Base-by-base conservation (phyloP, 139 green algal genomes). In the Asterochloris sp. region DNA sequence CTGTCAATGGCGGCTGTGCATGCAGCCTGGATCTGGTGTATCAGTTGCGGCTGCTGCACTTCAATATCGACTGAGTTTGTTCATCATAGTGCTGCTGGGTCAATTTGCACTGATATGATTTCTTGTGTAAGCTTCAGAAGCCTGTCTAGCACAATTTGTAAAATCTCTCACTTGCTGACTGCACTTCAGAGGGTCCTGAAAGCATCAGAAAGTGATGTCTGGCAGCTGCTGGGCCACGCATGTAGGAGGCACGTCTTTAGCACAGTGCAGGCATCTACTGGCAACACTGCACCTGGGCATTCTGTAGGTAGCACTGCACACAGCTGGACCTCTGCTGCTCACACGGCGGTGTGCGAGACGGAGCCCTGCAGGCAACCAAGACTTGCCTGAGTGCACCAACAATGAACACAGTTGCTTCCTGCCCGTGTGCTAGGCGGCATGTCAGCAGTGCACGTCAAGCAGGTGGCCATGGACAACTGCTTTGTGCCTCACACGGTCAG, bases 131-230 rank as follows among this genome's bases (percentile, higher is more conserved):
- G 38, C 38, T 54, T 2, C 38, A 54, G 38, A 54, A 54, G 76
- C 76, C 68, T 80, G 67, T 17, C 60, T 61, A n/a, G 76, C 60
- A 38, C 76, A 80, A 11, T 69, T 80, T 12, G 76, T 80, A 23
- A 80, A 80, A 17, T 61, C 76, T 26, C n/a, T 62, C 61, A 80
- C 76, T 62, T 80, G 76, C 24, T 64, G 13, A 54, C 60, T 62
- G 38, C 76, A 80, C 60, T 27, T 28, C 11, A 80, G 76, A 29
- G 76, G 76, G 68, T 69, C 60, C 76, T 80, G 76, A 47, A 78
- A 10, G 17, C 74, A 23, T 0, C 21, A 1, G 12, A 1, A 62
- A 61, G 11, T 61, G 26, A 9, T 77, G 21, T 47, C 21, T n/a
- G 73, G 11, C 73, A 77, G 13, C 54, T 28, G 26, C 12, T 47